Percentiles rank a stretch among this genome's conserved stretches.
These are phyloP conservation scores for Thalassiosira profunda DNA, from an alignment of 108 stramenopile genomes.

Conservation along the genomic window DNA sequence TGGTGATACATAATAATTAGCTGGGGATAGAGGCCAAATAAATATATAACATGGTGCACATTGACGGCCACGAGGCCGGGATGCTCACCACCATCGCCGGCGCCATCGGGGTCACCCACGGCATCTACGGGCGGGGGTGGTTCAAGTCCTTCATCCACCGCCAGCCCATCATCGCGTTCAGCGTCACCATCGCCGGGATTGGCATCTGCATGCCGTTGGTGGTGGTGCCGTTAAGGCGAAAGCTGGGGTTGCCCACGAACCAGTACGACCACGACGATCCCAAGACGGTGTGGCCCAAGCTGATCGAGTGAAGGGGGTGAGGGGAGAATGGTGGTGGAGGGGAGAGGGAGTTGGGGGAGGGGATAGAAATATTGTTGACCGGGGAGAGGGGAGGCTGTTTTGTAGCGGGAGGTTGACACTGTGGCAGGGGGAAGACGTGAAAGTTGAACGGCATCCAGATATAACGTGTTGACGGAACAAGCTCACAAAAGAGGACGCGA, in stretches of 20 bases:
- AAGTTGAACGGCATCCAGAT: no score
- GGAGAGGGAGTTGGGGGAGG: background rate
- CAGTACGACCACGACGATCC: constrained; percentile 79
- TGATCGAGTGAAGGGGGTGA: constrained; percentile 32
- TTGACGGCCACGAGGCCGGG: constrained; percentile 89
- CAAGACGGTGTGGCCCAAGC: constrained; percentile 75
- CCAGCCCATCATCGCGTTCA: constrained; percentile 84
- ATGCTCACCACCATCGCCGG: constrained; percentile 70
- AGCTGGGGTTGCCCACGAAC: constrained; percentile 84
- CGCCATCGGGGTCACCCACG: constrained; percentile 63
- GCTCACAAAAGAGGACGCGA: no score
- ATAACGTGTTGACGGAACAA: no score
- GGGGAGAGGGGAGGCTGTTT: no score
- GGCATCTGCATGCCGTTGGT: constrained; percentile 73
- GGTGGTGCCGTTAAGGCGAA: constrained; percentile 75
- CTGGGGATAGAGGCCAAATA: no score
- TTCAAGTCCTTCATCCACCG: constrained; percentile 77
- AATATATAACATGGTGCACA: constrained; percentile 58
- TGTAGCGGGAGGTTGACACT: no score
- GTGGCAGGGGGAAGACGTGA: no score
- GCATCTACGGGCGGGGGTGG: constrained; percentile 84
- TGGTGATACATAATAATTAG: no score
- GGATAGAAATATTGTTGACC: no score
- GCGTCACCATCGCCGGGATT: constrained; percentile 52
- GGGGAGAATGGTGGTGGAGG: background rate